phyloP scores from a whole-genome alignment of 495 filamentous ascomycete genomes.

The Daldinia concentrica region DNA sequence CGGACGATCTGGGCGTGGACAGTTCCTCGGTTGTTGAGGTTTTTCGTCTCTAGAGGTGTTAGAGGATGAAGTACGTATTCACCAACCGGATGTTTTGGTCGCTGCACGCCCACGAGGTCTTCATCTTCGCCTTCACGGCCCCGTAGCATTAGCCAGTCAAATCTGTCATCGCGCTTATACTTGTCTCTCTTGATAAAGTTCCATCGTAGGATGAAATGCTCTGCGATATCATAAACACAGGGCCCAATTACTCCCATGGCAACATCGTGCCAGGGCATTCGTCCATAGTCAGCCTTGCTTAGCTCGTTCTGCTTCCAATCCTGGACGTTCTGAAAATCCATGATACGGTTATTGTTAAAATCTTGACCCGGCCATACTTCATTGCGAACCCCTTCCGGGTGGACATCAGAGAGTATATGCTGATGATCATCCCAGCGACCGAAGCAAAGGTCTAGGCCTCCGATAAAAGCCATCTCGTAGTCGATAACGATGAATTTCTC shows the following conservation, averaged over 20 bases:
- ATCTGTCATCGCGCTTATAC: slow-evolving; percentile 84
- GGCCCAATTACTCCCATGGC: slow-evolving; percentile 89
- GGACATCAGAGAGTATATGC: slow-evolving; percentile 86
- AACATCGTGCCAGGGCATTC: slow-evolving; percentile 99
- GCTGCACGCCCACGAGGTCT: slow-evolving; percentile 85
- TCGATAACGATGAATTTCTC: slow-evolving; percentile 97
- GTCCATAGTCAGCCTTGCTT: slow-evolving; percentile 89
- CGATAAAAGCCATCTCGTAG: slow-evolving; percentile 88
- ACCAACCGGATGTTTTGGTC: slow-evolving; percentile 85
- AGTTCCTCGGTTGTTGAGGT: slow-evolving; percentile 65
- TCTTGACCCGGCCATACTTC: slow-evolving; percentile 97
- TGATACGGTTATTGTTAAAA: slow-evolving; percentile 93
- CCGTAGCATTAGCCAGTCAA: slow-evolving; percentile 83
- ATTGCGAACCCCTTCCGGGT: slow-evolving; percentile 80
- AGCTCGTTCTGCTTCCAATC: slow-evolving; percentile 94
- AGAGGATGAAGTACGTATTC: slow-evolving; percentile 86
- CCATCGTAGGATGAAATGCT: slow-evolving; percentile 95
- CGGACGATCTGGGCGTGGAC: slow-evolving; percentile 85
- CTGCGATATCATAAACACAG: slow-evolving; percentile 91
- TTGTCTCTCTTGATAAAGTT: slow-evolving; percentile 98
- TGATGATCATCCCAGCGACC: slow-evolving; percentile 90
- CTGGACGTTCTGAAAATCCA: slow-evolving; percentile 91
- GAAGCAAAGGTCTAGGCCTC: slow-evolving; percentile 95
- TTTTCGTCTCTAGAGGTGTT: slow-evolving; percentile 63
- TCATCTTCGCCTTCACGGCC: slow-evolving; percentile 84